Conservation (phyloP, 1,284 basidiomycete genomes). For the Erythrobasidium hasegawianum region DNA sequence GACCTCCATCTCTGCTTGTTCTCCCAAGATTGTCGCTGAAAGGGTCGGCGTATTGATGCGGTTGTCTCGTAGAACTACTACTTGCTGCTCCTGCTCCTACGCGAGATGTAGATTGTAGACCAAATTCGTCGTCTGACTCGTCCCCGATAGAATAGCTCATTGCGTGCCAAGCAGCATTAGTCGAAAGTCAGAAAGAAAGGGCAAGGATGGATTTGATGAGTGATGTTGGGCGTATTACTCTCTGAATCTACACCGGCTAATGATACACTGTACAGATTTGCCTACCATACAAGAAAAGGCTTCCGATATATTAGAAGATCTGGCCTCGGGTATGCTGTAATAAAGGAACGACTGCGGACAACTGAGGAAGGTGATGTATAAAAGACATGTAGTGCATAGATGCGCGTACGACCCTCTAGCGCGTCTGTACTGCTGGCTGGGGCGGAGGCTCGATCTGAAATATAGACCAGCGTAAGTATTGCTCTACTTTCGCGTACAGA, state of each 20-base stretch:
- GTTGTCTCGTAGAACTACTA: slow-evolving; percentile 7
- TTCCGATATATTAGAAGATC: no score
- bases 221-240: no score
- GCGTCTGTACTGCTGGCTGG: slow-evolving; percentile 1
- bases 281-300: no score
- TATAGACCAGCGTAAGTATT: not conserved
- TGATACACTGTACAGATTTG: no score
- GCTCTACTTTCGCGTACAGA: not conserved
- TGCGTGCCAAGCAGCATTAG: not conserved
- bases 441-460: slow-evolving; percentile 2
- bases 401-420: not conserved
- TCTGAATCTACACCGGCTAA: no score
- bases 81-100: slow-evolving; percentile 1
- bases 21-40: slow-evolving; percentile 21
- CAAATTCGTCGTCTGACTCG: slow-evolving; percentile 33
- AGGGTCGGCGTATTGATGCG: slow-evolving; percentile 29
- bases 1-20: not conserved
- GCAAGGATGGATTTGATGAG: no score
- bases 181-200: no score
- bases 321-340: not conserved
- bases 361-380: not conserved
- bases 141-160: slow-evolving; percentile 31
- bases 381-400: not conserved
- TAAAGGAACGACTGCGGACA: not conserved
- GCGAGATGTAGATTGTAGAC: slow-evolving; percentile 6